These are phyloP conservation scores for Cercospora zeina DNA, from an alignment of 2,329 filamentous ascomycete genomes.

Conservation along the genomic window DNA sequence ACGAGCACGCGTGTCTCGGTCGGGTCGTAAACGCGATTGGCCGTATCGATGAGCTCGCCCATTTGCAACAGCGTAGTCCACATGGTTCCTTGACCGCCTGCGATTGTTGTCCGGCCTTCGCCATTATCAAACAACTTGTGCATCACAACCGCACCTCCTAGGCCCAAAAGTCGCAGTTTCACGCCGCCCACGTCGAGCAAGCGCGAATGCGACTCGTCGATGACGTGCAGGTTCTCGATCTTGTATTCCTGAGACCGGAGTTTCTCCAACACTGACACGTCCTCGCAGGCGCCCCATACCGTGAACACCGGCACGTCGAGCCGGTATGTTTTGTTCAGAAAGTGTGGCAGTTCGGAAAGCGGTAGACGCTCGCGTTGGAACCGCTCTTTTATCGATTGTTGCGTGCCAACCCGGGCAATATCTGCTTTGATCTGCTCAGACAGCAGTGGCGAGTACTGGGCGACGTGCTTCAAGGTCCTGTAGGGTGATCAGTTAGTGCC, in stretches of 20 bases:
- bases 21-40: slow-evolving; percentile 96
- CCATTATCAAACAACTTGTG: slow-evolving; percentile 99
- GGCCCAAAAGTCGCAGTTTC: slow-evolving; percentile 87
- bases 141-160: slow-evolving; percentile 97
- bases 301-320: slow-evolving; percentile 97
- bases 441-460: slow-evolving; percentile 95
- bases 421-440: slow-evolving; percentile 69
- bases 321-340: slow-evolving; percentile 83
- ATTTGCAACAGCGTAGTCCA: slow-evolving; percentile 98
- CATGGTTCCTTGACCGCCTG: slow-evolving; percentile 97
- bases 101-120: slow-evolving; percentile 95
- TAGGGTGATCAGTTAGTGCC: slow-evolving; percentile 4
- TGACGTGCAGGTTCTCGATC: slow-evolving; percentile 94
- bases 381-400: slow-evolving; percentile 73
- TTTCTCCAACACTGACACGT: slow-evolving; percentile 95
- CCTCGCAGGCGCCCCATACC: slow-evolving; percentile 98
- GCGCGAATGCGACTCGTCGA: slow-evolving; percentile 95
- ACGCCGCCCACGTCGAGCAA: slow-evolving; percentile 92
- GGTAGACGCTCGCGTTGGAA: slow-evolving; percentile 80
- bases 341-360: slow-evolving; percentile 86
- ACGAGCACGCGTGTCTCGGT: slow-evolving; percentile 96
- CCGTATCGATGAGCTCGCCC: slow-evolving; percentile 96
- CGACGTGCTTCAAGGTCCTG: slow-evolving; percentile 96
- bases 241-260: slow-evolving; percentile 98
- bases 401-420: slow-evolving; percentile 67